Evolutionary conservation across 2,329 filamentous ascomycete genomes (phyloP).

Genomic region (Fusarium penzigii): DNA sequence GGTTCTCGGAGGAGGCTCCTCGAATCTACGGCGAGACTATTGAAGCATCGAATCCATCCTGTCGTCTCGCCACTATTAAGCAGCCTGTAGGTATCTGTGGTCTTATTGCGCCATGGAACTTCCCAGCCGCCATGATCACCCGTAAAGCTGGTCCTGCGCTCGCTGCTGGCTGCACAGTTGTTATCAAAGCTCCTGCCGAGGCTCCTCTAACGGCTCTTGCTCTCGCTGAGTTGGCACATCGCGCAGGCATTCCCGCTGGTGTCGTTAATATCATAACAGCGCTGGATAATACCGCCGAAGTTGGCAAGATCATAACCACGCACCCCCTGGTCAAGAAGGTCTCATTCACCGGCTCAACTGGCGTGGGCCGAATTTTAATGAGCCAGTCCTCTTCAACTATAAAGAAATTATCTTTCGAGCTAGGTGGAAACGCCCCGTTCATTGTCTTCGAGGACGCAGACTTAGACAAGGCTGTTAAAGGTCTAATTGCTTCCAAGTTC

Average conservation of each 20-base stretch:
- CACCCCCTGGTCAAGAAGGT: conserved; percentile 61
- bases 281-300: conserved; percentile 71
- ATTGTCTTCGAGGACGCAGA: conserved; percentile 77
- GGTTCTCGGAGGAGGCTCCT: conserved; percentile 67
- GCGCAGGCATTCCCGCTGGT: conserved; percentile 83
- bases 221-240: conserved; percentile 76
- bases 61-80: conserved; percentile 45
- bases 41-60: conserved; percentile 58
- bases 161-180: conserved; percentile 74
- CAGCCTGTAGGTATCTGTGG: conserved; percentile 39
- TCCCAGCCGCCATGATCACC: conserved; percentile 55
- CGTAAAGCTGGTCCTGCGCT: conserved; percentile 54
- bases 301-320: conserved; percentile 60
- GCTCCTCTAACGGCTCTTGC: conserved; percentile 87
- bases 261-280: conserved; percentile 83
- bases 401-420: conserved; percentile 74
- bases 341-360: conserved; percentile 67
- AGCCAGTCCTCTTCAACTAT: conserved; percentile 68
- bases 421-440: conserved; percentile 74
- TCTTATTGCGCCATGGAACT: conserved; percentile 54
- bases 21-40: conserved; percentile 48
- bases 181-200: conserved; percentile 84
- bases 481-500: conserved; percentile 70
- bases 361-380: conserved; percentile 56
- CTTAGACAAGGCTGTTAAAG: conserved; percentile 65